Base-by-base conservation (phyloP, 2,329 filamentous ascomycete species). In the Aureobasidium leucospermi region DNA sequence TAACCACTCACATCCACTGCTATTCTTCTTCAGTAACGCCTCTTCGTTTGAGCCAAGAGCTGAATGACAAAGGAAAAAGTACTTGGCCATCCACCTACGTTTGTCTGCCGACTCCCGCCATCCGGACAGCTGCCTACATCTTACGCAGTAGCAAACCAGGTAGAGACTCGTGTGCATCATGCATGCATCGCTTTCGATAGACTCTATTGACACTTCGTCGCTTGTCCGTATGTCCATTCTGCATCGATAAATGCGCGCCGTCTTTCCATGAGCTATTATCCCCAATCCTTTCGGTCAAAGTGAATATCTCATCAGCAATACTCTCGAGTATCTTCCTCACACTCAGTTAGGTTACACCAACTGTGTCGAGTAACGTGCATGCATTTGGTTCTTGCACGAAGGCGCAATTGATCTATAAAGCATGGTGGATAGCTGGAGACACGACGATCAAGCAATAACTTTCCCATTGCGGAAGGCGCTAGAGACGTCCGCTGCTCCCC, bases 141-240 rank as follows among this genome's bases (percentile, higher is more conserved):
- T 43, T 45, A 6, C 38, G 10, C 45, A 13, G 9, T 23, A 51
- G 38, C 51, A 42, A 55, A 42, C 51, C 52, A 45, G 29, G 51
- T 38, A 28, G 13, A 46, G 32, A 15, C 9, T 38, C n/a, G 41
- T 19, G 13, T 56, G 32, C 31, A 38, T 45, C 23, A n/a, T 36
- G 52, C 52, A 45, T 46, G 52, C 52, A 41, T 46, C 52, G 38
- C 8, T 31, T 56, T 34, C 52, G 31, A 56, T 56, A 55, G 51
- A 43, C 29, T 34, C 39, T 55, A 43, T 55, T 15, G 51, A 42
- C 38, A 43, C 51, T 55, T 55, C n/a, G 19, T 19, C 7, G 11
- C 28, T 11, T 41, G 4, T 43, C n/a, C 15, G 5, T 29, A 19
- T 31, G n/a, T 10, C 13, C 13, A 16, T 32, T 8, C 3, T 34